phyloP scores from a whole-genome alignment of 768 basidiomycete genomes.

The Suillus variegatus region DNA sequence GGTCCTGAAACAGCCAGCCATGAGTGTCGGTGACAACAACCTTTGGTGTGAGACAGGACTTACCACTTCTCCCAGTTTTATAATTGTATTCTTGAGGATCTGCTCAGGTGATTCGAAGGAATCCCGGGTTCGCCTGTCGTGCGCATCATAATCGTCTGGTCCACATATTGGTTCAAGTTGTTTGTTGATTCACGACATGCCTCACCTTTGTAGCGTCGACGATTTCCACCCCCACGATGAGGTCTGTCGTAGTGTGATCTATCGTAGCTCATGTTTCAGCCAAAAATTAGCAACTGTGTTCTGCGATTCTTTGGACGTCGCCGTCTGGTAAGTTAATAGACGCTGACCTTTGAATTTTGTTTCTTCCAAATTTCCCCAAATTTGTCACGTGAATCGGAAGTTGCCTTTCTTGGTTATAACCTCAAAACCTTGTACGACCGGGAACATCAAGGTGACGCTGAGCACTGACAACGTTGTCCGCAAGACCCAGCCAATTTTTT shows the following conservation, averaged over 20 bases:
- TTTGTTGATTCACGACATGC: constrained; percentile 3
- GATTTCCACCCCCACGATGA: constrained; percentile 45
- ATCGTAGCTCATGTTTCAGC: constrained; percentile 56
- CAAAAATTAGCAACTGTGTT: constrained; percentile 10
- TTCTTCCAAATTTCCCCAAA: constrained; percentile 1
- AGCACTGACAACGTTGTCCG: background rate
- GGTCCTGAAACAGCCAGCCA: constrained; percentile 50
- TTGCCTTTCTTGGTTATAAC: constrained; percentile 1
- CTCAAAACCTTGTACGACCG: background rate
- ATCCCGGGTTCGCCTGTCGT: constrained; percentile 62
- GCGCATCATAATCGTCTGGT: constrained; percentile 61
- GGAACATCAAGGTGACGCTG: background rate
- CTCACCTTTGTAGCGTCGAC: constrained; percentile 57
- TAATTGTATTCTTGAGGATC: constrained; percentile 62
- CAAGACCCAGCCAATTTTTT: background rate
- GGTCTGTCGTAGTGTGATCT: constrained; percentile 54
- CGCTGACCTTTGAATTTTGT: constrained; percentile 2
- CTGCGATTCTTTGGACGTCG: constrained; percentile 11
- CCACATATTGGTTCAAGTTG: constrained; percentile 5
- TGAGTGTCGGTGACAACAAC: constrained; percentile 11
- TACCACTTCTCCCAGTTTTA: constrained; percentile 83
- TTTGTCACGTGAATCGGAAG: background rate
- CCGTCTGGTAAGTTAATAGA: constrained; percentile 7
- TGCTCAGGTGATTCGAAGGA: constrained; percentile 71
- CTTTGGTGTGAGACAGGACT: constrained; percentile 30